phyloP scores from a whole-genome alignment of 2,329 filamentous ascomycete genomes.

The Apiospora saccharicola region DNA sequence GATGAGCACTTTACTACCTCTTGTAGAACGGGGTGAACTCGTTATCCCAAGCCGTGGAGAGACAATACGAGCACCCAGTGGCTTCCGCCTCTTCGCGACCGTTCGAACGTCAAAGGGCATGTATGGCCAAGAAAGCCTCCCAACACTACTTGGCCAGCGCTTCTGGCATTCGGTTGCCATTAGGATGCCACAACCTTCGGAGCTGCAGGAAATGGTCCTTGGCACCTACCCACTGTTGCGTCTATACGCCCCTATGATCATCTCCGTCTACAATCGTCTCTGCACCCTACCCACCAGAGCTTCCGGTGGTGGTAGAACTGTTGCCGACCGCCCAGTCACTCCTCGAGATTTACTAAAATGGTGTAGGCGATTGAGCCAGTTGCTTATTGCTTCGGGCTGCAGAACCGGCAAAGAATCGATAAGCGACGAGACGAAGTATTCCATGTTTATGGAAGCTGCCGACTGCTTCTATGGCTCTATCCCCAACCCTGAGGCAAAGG shows the following conservation, averaged over 20 bases:
- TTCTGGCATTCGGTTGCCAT: conserved; percentile 86
- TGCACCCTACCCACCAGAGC: conserved; percentile 50
- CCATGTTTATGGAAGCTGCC: conserved; percentile 91
- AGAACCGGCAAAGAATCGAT: conserved; percentile 74
- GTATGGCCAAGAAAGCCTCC: conserved; percentile 72
- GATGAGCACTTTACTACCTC: conserved; percentile 87
- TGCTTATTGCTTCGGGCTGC: conserved; percentile 67
- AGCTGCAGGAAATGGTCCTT: conserved; percentile 78
- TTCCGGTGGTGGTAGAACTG: conserved; percentile 43
- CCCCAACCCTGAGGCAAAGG: conserved; percentile 68
- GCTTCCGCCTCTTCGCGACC: conserved; percentile 92
- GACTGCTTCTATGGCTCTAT: conserved; percentile 91
- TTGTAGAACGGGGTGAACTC: conserved; percentile 92
- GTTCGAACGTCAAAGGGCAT: conserved; percentile 78
- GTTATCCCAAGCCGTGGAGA: conserved; percentile 90
- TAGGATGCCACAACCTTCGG: conserved; percentile 68
- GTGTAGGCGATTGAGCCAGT: conserved; percentile 77
- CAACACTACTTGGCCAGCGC: conserved; percentile 80
- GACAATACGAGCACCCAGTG: conserved; percentile 79
- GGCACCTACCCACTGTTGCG: conserved; percentile 74
- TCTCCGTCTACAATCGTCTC: conserved; percentile 65
- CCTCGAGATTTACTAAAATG: conserved; percentile 85
- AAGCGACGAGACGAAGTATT: conserved; percentile 75
- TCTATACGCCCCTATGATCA: conserved; percentile 65
- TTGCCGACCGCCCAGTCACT: conserved; percentile 58